Evolutionary conservation across 148 eudicot genomes (phyloP).

Genomic region (Dianthus caryophyllus): DNA sequence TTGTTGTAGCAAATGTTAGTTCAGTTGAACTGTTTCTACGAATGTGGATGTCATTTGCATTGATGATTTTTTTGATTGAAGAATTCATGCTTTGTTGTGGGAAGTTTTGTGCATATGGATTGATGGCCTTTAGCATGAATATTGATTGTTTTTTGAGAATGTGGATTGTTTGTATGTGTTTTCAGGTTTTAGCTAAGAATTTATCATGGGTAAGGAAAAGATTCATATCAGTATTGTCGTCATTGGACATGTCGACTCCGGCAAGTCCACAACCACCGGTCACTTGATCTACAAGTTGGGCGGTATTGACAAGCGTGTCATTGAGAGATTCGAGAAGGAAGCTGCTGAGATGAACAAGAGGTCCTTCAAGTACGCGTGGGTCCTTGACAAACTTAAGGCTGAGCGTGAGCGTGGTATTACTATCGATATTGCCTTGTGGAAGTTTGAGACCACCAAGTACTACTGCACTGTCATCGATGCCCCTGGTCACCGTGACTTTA

Average conservation of each 20-base stretch:
- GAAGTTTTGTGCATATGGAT: too few relatives aligned
- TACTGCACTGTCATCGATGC: constrained; percentile 51
- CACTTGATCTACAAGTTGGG: constrained; percentile 61
- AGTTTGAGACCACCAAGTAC: constrained; percentile 49
- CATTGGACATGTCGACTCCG: constrained; percentile 57
- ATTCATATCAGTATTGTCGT: constrained; percentile 44
- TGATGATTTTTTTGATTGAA: too few relatives aligned
- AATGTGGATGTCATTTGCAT: too few relatives aligned
- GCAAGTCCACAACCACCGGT: constrained; percentile 53
- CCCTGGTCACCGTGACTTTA: constrained; percentile 47
- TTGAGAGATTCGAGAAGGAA: constrained; percentile 57
- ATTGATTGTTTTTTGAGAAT: too few relatives aligned
- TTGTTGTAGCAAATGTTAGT: too few relatives aligned
- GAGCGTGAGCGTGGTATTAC: constrained; percentile 51
- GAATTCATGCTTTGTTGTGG: too few relatives aligned
- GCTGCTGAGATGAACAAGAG: constrained; percentile 68
- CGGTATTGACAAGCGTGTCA: constrained; percentile 57
- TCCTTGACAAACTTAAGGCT: constrained; percentile 53
- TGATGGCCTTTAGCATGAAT: too few relatives aligned
- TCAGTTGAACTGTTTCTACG: too few relatives aligned
- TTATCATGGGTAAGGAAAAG: constrained; percentile 49
- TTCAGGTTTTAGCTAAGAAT: too few relatives aligned
- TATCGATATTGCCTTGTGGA: constrained; percentile 50
- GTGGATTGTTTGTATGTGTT: too few relatives aligned
- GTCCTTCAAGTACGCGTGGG: constrained; percentile 60